A percentile compares a stretch with the other conserved stretches of the same genome.
Evolutionary conservation across 2,329 filamentous ascomycete species (phyloP).

Genomic region (Aquanectria penicillioides): DNA sequence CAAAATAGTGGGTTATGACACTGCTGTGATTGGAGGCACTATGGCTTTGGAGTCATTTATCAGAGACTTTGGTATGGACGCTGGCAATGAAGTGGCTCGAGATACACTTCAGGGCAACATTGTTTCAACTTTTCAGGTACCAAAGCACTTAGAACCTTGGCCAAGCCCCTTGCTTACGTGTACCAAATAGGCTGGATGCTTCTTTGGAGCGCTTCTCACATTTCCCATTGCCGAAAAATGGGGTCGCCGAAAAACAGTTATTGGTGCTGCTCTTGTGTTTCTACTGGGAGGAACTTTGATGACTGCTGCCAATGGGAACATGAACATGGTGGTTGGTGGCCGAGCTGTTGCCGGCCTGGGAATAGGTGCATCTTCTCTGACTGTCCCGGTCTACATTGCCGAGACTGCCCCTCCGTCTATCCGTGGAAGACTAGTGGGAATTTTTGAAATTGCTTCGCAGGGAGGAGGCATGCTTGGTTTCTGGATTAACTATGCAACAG

Average conservation of each 20-base stretch:
- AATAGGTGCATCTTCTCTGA: constrained; percentile 60
- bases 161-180: not conserved
- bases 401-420: constrained; percentile 59
- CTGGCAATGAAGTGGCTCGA: constrained; percentile 34
- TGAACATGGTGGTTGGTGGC: constrained; percentile 56
- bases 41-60: constrained; percentile 51
- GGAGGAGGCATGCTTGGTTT: constrained; percentile 51
- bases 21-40: constrained; percentile 52
- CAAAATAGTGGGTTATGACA: constrained; percentile 50
- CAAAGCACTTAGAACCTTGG: not conserved
- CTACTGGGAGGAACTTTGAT: constrained; percentile 48
- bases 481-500: constrained; percentile 47
- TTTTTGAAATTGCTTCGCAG: constrained; percentile 56
- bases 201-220: constrained; percentile 51
- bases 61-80: constrained; percentile 47
- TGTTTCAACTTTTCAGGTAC: constrained; percentile 48
- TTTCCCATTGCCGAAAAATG: constrained; percentile 60
- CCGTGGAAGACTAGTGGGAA: constrained; percentile 60
- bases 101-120: constrained; percentile 52
- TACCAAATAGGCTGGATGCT: constrained; percentile 49
- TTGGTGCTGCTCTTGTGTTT: constrained; percentile 55
- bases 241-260: constrained; percentile 58
- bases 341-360: constrained; percentile 63
- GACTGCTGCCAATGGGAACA: constrained; percentile 46
- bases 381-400: constrained; percentile 56